Evolutionary conservation across 352 stramenopile genomes (phyloP).

Genomic region (Phytophthora litchii): DNA sequence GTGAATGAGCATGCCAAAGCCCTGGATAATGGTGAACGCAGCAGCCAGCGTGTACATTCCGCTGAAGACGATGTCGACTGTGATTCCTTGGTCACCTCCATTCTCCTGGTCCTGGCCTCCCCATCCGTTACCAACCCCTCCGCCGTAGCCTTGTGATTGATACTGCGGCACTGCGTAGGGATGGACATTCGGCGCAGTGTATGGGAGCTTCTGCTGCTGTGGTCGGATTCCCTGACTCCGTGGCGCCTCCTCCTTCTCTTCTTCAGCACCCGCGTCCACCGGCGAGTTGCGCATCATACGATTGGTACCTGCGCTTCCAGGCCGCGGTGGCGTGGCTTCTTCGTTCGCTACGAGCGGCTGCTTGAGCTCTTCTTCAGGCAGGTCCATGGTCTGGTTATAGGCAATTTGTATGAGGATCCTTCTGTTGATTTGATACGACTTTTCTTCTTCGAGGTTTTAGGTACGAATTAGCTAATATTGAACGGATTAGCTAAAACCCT

Average conservation of each 20-base stretch:
- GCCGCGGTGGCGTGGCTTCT: conserved; percentile 9
- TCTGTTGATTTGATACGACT: conserved; percentile 31
- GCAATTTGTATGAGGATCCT: conserved; percentile 18
- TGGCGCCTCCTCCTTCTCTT: conserved; percentile 60
- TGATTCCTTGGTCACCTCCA: conserved; percentile 46
- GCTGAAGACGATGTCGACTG: conserved; percentile 83
- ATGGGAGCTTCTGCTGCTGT: conserved; percentile 51
- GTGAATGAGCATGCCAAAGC: conserved; percentile 85
- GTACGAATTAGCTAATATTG: conserved; percentile 30
- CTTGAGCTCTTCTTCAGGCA: conserved; percentile 79
- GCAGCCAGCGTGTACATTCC: conserved; percentile 88
- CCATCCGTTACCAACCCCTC: conserved; percentile 41
- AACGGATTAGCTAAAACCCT: conserved; percentile 19
- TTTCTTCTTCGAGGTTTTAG: conserved; percentile 34
- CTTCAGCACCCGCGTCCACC: conserved; percentile 46
- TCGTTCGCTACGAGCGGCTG: conserved; percentile 61
- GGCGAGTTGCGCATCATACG: conserved; percentile 25
- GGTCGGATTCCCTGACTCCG: conserved; percentile 9
- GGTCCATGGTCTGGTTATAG: conserved; percentile 54
- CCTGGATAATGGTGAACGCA: conserved; percentile 81
- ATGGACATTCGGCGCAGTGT: conserved; percentile 76
- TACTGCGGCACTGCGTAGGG: conserved; percentile 85
- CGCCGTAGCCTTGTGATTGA: conserved; percentile 62
- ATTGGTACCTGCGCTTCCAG: conserved; percentile 14
- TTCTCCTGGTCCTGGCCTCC: conserved; percentile 50